Conservation (phyloP, 495 filamentous ascomycete genomes). For the Podospora appendiculata region DNA sequence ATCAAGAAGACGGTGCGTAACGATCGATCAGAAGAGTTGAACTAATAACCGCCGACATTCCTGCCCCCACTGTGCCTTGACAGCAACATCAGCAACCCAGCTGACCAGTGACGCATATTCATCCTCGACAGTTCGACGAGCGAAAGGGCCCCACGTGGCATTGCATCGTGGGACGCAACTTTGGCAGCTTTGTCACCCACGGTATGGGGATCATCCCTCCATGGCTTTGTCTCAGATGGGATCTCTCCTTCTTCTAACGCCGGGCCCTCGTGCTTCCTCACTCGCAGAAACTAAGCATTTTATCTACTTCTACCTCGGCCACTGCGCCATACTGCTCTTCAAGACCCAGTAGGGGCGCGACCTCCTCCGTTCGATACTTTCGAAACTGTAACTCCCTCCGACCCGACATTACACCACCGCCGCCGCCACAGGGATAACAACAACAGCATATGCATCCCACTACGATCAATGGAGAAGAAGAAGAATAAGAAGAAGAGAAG, state of each 20-base stretch:
- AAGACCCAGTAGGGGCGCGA: slow-evolving; percentile 74
- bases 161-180: slow-evolving; percentile 97
- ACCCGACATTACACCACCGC: too few relatives aligned
- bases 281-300: slow-evolving; percentile 92
- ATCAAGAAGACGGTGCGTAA: slow-evolving; percentile 83
- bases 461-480: too few relatives aligned
- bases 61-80: background rate
- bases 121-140: slow-evolving; percentile 62
- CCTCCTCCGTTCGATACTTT: slow-evolving; percentile 9
- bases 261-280: background rate
- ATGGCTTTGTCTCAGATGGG: background rate
- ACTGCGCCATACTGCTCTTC: slow-evolving; percentile 97
- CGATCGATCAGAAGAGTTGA: background rate
- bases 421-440: background rate
- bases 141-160: slow-evolving; percentile 96
- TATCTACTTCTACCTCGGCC: slow-evolving; percentile 99
- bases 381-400: slow-evolving; percentile 1
- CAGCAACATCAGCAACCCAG: background rate
- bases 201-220: slow-evolving; percentile 44
- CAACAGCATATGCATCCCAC: too few relatives aligned
- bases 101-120: background rate
- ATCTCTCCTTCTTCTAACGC: background rate
- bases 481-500: background rate
- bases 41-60: background rate
- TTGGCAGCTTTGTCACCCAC: slow-evolving; percentile 98